Evolutionary conservation across 2,329 filamentous ascomycete species (phyloP), one percentile per base, ranked within the genome.

Genomic region (Aphanoascus verrucosus): DNA sequence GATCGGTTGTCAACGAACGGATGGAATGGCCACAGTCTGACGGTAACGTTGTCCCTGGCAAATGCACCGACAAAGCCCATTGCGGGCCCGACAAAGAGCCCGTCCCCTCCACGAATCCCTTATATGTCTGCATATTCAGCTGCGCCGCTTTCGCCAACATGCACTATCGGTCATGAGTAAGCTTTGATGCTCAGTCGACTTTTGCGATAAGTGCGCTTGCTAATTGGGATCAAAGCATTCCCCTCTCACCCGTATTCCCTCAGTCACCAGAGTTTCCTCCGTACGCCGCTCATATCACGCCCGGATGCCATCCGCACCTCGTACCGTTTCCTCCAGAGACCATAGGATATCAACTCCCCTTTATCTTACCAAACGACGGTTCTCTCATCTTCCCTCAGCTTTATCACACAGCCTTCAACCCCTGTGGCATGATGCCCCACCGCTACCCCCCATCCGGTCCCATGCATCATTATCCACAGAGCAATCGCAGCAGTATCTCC

Each of bases 1-100:
- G 70, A 70, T 55, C 64, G 68, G 49, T 59, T 72, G 41, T 70
- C 69, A 31, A 66, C 68, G 31, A 69, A 64, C 52, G 70, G 70
- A 44, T 72, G 70, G 70, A 68, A 72, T 41, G 70, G 70, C 19
- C 69, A 71, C 52, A 69, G 67, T 51, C 57, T 72, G 52, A 68
- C 70, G 5, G 69, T 72, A 35, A 72, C 69, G 14, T 58, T 72
- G 48, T 66, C 69, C 32, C 65, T 67, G 42, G 71, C 68, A 45
- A 67, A 63, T 52, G 63, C 68, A 15, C 70, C 70, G 9, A 72
- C 69, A 5, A 63, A 62, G 44, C 69, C 69, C 2, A 69, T 72
- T 55, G 69, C 70, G 28, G 70, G 70, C 0, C 70, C 70, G 49
- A 72, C 69, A 2, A 69, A 64, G 58, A 70, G 69, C 48, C 67